phyloP scores from a whole-genome alignment of 805 yeast genomes.

The Wickerhamiella allomyrinae region DNA sequence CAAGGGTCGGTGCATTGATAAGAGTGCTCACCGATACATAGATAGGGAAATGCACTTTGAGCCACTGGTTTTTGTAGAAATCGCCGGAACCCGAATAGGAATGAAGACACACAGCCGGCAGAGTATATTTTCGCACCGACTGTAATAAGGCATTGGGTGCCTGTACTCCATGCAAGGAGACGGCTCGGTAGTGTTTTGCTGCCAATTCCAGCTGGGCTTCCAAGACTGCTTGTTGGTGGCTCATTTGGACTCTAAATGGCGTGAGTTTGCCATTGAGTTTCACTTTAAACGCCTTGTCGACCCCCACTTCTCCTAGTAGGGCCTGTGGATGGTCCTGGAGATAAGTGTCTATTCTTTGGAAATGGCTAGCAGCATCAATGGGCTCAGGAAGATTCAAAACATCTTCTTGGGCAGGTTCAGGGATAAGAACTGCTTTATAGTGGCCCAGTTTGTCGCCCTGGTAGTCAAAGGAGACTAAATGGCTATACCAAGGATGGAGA shows the following conservation, averaged over 20 bases:
- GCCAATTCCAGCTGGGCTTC: slow-evolving; percentile 43
- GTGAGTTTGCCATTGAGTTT: slow-evolving; percentile 31
- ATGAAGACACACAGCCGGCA: slow-evolving; percentile 48
- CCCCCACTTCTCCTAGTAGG: slow-evolving; percentile 81
- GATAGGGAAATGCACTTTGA: slow-evolving; percentile 19
- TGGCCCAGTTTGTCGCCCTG: slow-evolving; percentile 28
- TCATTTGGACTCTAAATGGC: slow-evolving; percentile 41
- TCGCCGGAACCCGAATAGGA: slow-evolving; percentile 78
- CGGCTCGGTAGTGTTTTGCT: slow-evolving; percentile 30
- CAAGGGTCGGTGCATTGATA: slow-evolving; percentile 29
- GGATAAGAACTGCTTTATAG: slow-evolving; percentile 38
- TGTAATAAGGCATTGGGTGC: slow-evolving; percentile 52
- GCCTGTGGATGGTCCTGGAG: slow-evolving; percentile 23
- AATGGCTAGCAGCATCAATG: slow-evolving; percentile 26
- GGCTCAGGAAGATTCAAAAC: slow-evolving; percentile 50
- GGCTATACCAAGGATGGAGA: slow-evolving; percentile 86
- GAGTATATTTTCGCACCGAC: slow-evolving; percentile 19
- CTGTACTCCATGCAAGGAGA: slow-evolving; percentile 77
- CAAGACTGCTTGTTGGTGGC: slow-evolving; percentile 52
- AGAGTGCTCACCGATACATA: slow-evolving; percentile 41
- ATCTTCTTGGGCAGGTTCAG: slow-evolving; percentile 26
- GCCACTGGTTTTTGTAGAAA: slow-evolving; percentile 24
- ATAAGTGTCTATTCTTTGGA: slow-evolving; percentile 24
- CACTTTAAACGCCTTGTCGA: slow-evolving; percentile 62
- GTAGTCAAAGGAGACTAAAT: slow-evolving; percentile 35